These are phyloP conservation scores for Boletus rubroflammeus DNA, from an alignment of 768 basidiomycete species.

Conservation along the genomic window DNA sequence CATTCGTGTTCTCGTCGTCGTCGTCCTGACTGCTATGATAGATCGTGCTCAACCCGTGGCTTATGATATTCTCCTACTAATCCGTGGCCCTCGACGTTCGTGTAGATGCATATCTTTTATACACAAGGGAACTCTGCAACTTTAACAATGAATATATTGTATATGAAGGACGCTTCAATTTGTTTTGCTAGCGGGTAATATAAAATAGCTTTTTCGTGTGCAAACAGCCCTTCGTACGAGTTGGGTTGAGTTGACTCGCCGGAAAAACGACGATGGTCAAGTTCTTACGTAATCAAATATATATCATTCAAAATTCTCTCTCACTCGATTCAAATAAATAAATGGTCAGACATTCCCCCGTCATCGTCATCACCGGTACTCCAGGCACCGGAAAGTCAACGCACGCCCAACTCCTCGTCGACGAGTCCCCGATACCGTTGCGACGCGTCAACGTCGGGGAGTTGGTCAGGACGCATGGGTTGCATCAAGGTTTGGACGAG, in stretches of 20 bases:
- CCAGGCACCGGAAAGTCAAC: slow-evolving; percentile 97
- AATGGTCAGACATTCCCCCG: slow-evolving; percentile 45
- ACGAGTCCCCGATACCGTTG: slow-evolving; percentile 66
- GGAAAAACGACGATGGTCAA: too few relatives aligned
- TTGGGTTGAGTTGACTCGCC: too few relatives aligned
- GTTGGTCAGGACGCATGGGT: slow-evolving; percentile 74
- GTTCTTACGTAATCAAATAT: too few relatives aligned
- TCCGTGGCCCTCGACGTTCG: neutral
- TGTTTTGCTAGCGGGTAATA: too few relatives aligned
- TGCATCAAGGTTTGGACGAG: slow-evolving; percentile 84
- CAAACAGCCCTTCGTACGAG: too few relatives aligned
- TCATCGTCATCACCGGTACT: slow-evolving; percentile 85
- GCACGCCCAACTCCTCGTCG: slow-evolving; percentile 78
- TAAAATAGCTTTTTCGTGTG: too few relatives aligned
- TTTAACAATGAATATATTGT: too few relatives aligned
- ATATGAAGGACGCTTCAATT: too few relatives aligned
- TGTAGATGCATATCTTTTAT: too few relatives aligned
- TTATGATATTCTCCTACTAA: slow-evolving; percentile 75
- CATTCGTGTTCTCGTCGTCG: slow-evolving; percentile 23
- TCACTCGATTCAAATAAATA: too few relatives aligned
- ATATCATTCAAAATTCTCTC: too few relatives aligned
- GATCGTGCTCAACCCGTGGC: slow-evolving; percentile 85
- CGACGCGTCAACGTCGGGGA: slow-evolving; percentile 89
- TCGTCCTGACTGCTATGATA: slow-evolving; percentile 33
- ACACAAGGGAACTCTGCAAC: neutral